Evolutionary conservation across 768 basidiomycete genomes (phyloP).

Genomic region (Leccinum sublutescens): DNA sequence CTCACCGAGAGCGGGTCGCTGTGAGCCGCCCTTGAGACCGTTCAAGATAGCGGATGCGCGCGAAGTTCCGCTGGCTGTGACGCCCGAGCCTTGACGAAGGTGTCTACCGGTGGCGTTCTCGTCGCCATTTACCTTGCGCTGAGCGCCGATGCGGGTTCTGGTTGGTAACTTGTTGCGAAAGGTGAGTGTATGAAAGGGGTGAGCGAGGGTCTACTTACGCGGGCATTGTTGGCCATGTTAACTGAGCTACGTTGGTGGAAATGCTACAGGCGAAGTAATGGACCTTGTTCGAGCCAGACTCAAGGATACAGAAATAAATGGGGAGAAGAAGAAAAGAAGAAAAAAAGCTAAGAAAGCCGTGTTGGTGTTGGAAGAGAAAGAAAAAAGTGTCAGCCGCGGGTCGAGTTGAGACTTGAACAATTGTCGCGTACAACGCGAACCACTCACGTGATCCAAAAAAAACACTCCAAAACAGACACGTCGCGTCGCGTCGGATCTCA

Average conservation of each 20-base stretch:
- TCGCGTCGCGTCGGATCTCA: slow-evolving; percentile 25
- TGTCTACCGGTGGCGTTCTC: slow-evolving; percentile 76
- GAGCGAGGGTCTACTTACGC: slow-evolving; percentile 42
- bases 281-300: slow-evolving; percentile 13
- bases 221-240: slow-evolving; percentile 58
- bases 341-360: not conserved
- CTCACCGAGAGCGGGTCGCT: slow-evolving; percentile 76
- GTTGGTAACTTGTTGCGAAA: slow-evolving; percentile 52
- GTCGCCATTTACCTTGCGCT: slow-evolving; percentile 68
- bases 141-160: slow-evolving; percentile 60
- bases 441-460: slow-evolving; percentile 36
- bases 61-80: slow-evolving; percentile 43
- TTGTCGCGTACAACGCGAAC: slow-evolving; percentile 38
- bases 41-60: slow-evolving; percentile 45
- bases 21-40: slow-evolving; percentile 52
- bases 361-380: slow-evolving; percentile 24
- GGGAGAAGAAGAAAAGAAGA: slow-evolving; percentile 29
- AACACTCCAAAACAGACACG: slow-evolving; percentile 38
- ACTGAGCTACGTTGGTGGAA: slow-evolving; percentile 5
- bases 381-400: slow-evolving; percentile 36
- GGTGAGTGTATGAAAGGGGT: slow-evolving; percentile 2
- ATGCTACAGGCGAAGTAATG: slow-evolving; percentile 25
- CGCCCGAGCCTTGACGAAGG: slow-evolving; percentile 58
- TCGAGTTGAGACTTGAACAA: slow-evolving; percentile 26
- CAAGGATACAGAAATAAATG: slow-evolving; percentile 14